A percentile compares a stretch with the other conserved stretches of the same genome.
phyloP scores from a whole-genome alignment of 2,329 filamentous ascomycete species.

The Meredithiella fracta region DNA sequence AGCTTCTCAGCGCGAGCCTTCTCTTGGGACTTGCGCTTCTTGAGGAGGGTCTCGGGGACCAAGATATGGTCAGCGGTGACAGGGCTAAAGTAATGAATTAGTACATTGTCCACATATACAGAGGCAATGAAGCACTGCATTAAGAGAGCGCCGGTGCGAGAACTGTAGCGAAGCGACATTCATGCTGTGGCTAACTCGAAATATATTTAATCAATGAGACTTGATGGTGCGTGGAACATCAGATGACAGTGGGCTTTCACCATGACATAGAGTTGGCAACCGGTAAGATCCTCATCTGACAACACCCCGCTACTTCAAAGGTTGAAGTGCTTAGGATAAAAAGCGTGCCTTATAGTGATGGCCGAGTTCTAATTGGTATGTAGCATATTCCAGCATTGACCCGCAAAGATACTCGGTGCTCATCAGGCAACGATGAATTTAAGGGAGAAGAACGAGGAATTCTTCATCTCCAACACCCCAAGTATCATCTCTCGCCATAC shows the following conservation, averaged over 20 bases:
- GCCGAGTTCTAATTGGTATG: not conserved
- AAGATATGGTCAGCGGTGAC: conserved; percentile 91
- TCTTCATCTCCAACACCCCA: conserved; percentile 71
- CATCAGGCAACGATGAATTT: conserved; percentile 51
- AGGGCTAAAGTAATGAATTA: conserved; percentile 62
- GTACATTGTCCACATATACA: conserved; percentile 47
- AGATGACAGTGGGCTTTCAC: conserved; percentile 13
- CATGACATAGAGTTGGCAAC: conserved; percentile 1
- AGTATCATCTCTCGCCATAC: conserved; percentile 39
- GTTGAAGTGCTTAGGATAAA: conserved; percentile 23
- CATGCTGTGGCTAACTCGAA: conserved; percentile 76
- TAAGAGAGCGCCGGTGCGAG: conserved; percentile 65
- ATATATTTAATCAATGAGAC: conserved; percentile 68
- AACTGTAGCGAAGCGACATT: conserved; percentile 93
- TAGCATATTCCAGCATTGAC: conserved; percentile 6
- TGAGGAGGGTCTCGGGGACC: conserved; percentile 97
- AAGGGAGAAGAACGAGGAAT: conserved; percentile 45
- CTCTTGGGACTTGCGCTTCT: conserved; percentile 99
- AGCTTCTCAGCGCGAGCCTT: conserved; percentile 86
- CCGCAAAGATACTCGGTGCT: not conserved
- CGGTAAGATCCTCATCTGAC: conserved; percentile 49
- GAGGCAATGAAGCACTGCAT: conserved; percentile 40
- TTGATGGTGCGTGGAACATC: not conserved
- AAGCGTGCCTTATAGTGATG: conserved; percentile 20
- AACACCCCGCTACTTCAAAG: conserved; percentile 39